Evolutionary conservation across 2,329 filamentous ascomycete species (phyloP).

Genomic region (Aspergillus proliferans): DNA sequence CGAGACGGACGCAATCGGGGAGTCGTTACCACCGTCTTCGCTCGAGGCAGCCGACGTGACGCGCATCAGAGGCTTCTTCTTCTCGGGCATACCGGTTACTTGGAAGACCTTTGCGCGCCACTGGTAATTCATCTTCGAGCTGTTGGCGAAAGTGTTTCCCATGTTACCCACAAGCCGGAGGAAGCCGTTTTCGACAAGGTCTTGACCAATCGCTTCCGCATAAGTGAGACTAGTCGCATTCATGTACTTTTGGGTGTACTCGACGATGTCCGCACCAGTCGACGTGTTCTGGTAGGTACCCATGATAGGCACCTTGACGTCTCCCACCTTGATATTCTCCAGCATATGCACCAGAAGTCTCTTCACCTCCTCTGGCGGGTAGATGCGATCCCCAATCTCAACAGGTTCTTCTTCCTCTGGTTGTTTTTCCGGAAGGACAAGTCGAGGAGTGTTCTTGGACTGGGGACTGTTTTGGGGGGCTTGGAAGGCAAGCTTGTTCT

Average conservation of each 20-base stretch:
- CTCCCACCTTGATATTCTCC: slow-evolving; percentile 75
- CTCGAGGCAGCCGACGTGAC: slow-evolving; percentile 66
- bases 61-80: slow-evolving; percentile 66
- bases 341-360: slow-evolving; percentile 83
- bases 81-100: slow-evolving; percentile 79
- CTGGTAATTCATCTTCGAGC: slow-evolving; percentile 94
- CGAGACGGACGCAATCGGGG: slow-evolving; percentile 74
- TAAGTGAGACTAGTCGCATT: slow-evolving; percentile 77
- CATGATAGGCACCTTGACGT: slow-evolving; percentile 91
- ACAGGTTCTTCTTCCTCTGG: slow-evolving; percentile 70
- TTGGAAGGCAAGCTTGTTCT: slow-evolving; percentile 97
- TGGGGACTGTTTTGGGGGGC: slow-evolving; percentile 66
- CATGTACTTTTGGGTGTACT: slow-evolving; percentile 89
- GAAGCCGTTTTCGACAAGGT: slow-evolving; percentile 74
- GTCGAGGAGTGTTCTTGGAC: slow-evolving; percentile 57
- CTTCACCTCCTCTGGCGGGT: slow-evolving; percentile 80
- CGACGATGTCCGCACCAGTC: slow-evolving; percentile 84
- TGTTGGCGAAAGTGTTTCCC: slow-evolving; percentile 93
- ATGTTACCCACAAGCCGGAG: slow-evolving; percentile 88
- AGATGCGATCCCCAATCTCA: slow-evolving; percentile 86
- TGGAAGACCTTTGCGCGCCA: slow-evolving; percentile 93
- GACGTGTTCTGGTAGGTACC: slow-evolving; percentile 94
- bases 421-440: slow-evolving; percentile 74
- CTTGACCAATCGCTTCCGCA: slow-evolving; percentile 90
- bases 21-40: slow-evolving; percentile 57